A percentile compares a stretch with the other conserved stretches of the same genome.
These are phyloP conservation scores for Schwanniomyces pseudopolymorphus DNA, from an alignment of 805 yeast genomes.

Conservation along the genomic window DNA sequence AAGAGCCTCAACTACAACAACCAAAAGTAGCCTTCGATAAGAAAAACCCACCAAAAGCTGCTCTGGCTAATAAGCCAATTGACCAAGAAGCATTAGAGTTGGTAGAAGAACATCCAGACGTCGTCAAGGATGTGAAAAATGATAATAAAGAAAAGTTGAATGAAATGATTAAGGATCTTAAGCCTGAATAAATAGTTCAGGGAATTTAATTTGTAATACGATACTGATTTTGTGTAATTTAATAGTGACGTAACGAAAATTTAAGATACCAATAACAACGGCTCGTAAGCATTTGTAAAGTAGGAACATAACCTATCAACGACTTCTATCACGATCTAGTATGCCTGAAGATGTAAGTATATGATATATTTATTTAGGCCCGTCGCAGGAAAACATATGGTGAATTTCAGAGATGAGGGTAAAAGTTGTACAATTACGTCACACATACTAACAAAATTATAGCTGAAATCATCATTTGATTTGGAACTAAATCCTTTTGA, in stretches of 20 bases:
- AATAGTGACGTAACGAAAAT: conserved; percentile 1
- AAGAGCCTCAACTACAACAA: conserved; percentile 15
- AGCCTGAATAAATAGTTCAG: neutral
- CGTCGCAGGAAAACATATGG: neutral
- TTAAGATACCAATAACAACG: neutral
- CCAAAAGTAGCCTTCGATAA: conserved; percentile 19
- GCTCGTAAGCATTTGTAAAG: neutral
- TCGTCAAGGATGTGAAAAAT: conserved; percentile 24
- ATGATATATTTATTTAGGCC: neutral
- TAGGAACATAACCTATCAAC: neutral
- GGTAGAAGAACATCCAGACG: conserved; percentile 32
- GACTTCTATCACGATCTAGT: neutral
- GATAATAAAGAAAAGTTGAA: conserved; percentile 25
- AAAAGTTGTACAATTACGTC: conserved; percentile 13
- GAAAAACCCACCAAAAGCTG: conserved; percentile 38
- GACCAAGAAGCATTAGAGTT: conserved; percentile 35
- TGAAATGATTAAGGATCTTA: conserved; percentile 14
- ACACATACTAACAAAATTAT: conserved; percentile 19
- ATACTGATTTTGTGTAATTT: conserved; percentile 1
- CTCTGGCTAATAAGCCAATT: conserved; percentile 38
- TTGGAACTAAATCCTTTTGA: conserved; percentile 96
- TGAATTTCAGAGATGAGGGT: neutral
- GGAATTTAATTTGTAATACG: neutral
- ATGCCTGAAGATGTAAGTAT: conserved; percentile 18
- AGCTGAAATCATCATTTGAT: conserved; percentile 55